Base-by-base conservation (phyloP, 176 grass and related monocot genomes). In the Tillandsia fasciculata region DNA sequence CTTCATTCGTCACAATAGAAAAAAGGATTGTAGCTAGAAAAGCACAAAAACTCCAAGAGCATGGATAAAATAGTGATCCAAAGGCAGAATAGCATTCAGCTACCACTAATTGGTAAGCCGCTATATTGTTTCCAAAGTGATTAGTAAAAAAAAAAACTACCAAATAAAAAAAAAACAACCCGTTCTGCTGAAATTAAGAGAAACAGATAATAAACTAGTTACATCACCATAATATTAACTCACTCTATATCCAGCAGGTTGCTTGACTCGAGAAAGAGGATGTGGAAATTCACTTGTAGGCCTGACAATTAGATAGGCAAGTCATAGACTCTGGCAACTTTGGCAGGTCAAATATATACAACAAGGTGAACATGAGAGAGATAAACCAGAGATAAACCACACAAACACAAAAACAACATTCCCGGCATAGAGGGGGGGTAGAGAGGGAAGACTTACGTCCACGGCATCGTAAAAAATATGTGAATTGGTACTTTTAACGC, bases 381-480 rank as follows among this genome's bases (percentile, higher is more conserved):
- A 63, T 48, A 48, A 49, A 18, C 9, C 26, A 57, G 63, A 58
- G 49, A 80, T 65, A 26, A 26, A 24, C 42, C 64, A 17, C 9
- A 22, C 11, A 2, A 15, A 13, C 52, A 52, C 20, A 52, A 33
- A 28, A 17, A 52, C 9, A 49, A 26, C 33, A 42, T 6, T 1
- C 33, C 33, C 3, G 2, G 10, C 6, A 71, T 23, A n/a, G 3
- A 53, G 27, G 12, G 42, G 73, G 67, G 61, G 64, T 51, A 78
- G 17, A 51, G 64, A 69, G 76, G 4, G 78, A 53, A 77, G 50
- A 90, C 94, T 81, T 66, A 99, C 94, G 89, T 99, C 94, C 94
- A 99, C 64, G 94, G 94, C 94, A 99, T 99, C 58, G 94, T 99
- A 80, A 99, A 99, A 74, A 99, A 93, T 85, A 99, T 90, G 81